phyloP scores from a whole-genome alignment of 1,139 yeast genomes.

The Debaryomycetaceae sp. region DNA sequence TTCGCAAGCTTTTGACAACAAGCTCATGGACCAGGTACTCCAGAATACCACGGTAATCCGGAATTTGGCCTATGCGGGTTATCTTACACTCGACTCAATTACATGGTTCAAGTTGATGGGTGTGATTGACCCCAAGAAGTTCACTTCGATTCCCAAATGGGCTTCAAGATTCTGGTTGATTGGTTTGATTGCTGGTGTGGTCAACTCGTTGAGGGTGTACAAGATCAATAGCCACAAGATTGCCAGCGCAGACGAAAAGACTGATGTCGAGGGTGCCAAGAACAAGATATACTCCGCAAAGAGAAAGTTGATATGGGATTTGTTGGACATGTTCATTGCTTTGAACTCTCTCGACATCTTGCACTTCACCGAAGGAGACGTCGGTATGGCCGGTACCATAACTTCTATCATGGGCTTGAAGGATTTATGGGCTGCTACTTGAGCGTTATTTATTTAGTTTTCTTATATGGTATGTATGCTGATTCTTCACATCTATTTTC shows the following conservation, averaged over 20 bases:
- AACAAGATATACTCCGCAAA: slow-evolving; percentile 43
- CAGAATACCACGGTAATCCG: slow-evolving; percentile 59
- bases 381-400: slow-evolving; percentile 81
- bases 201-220: slow-evolving; percentile 49
- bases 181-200: slow-evolving; percentile 63
- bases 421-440: slow-evolving; percentile 57
- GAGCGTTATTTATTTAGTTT: background rate
- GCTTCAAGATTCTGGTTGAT: slow-evolving; percentile 74
- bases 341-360: slow-evolving; percentile 62
- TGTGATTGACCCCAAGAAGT: slow-evolving; percentile 31
- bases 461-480: background rate
- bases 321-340: slow-evolving; percentile 74
- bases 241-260: slow-evolving; percentile 27
- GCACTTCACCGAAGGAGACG: slow-evolving; percentile 70
- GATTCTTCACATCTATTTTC: background rate
- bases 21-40: slow-evolving; percentile 63
- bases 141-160: slow-evolving; percentile 37
- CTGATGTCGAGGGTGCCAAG: slow-evolving; percentile 26
- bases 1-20: slow-evolving; percentile 65
- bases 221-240: slow-evolving; percentile 24
- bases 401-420: slow-evolving; percentile 77
- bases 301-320: slow-evolving; percentile 75
- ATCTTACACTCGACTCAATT: slow-evolving; percentile 70
- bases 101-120: slow-evolving; percentile 63
- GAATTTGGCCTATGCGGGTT: slow-evolving; percentile 72